Percentiles rank a stretch among this genome's conserved stretches.
These are phyloP conservation scores for Suhomyces vadensis DNA, from an alignment of 805 yeast genomes.

Conservation along the genomic window DNA sequence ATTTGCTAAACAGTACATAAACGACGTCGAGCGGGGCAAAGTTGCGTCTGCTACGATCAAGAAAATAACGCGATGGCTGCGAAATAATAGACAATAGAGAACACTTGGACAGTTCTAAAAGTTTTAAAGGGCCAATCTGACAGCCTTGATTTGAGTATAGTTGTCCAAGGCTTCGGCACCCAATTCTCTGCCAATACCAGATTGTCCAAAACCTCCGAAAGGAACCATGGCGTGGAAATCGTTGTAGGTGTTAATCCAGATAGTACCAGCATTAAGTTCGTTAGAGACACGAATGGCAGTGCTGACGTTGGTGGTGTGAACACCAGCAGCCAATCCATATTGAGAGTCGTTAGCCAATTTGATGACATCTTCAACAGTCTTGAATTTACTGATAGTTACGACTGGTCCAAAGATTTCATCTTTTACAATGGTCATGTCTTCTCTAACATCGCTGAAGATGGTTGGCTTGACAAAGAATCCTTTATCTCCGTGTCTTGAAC, in stretches of 20 bases:
- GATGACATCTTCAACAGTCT: conserved; percentile 79
- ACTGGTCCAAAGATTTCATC: conserved; percentile 98
- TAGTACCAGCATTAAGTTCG: conserved; percentile 81
- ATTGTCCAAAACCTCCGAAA: conserved; percentile 88
- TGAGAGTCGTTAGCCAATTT: conserved; percentile 73
- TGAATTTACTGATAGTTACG: conserved; percentile 78
- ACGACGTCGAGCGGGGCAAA: no score
- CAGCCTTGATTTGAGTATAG: conserved; percentile 86
- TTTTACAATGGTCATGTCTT: conserved; percentile 70
- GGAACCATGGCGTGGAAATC: conserved; percentile 87
- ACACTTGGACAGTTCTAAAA: no score
- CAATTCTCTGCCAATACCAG: conserved; percentile 93
- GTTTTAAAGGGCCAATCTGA: conserved; percentile 51
- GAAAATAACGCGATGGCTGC: no score
- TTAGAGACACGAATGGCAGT: conserved; percentile 75
- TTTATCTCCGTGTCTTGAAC: conserved; percentile 68
- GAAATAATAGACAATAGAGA: no score
- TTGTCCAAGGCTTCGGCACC: conserved; percentile 84
- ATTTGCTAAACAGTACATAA: no score
- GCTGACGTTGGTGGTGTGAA: conserved; percentile 75
- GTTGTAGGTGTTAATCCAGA: conserved; percentile 90
- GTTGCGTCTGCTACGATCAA: no score
- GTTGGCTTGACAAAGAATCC: conserved; percentile 81
- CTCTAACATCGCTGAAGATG: conserved; percentile 76
- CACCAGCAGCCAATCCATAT: conserved; percentile 90